phyloP scores from a whole-genome alignment of 2,329 filamentous ascomycete species.

The Curvularia sp. region DNA sequence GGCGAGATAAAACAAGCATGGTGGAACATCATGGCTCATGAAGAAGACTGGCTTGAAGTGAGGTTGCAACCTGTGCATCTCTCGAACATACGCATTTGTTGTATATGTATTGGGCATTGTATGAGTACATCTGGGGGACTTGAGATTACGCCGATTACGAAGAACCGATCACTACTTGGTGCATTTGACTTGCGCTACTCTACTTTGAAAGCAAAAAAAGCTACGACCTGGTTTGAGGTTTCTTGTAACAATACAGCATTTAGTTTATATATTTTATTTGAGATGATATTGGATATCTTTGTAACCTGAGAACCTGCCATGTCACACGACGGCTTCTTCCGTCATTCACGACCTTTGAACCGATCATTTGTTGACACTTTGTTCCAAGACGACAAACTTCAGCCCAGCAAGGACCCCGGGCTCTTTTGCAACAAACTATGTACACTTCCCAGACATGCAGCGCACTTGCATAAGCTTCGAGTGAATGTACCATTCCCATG shows the following conservation, averaged over 20 bases:
- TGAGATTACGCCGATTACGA: constrained; percentile 1
- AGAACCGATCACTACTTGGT: constrained; percentile 12
- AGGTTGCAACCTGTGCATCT: background rate
- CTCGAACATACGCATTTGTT: constrained; percentile 1
- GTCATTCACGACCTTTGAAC: background rate
- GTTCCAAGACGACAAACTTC: background rate
- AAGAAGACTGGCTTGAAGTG: background rate
- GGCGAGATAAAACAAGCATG: background rate
- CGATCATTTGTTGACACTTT: background rate
- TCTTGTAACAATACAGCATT: background rate
- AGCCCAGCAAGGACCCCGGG: background rate
- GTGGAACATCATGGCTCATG: background rate
- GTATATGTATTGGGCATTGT: constrained; percentile 16
- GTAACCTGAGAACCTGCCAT: background rate
- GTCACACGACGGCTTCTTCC: background rate
- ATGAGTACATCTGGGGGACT: constrained; percentile 9
- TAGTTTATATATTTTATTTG: background rate
- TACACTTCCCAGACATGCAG: background rate
- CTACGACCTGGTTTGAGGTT: background rate
- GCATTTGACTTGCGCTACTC: constrained; percentile 1
- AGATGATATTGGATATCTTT: background rate
- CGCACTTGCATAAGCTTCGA: background rate
- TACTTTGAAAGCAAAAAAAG: background rate
- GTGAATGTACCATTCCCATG: background rate
- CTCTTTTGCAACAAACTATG: background rate